Conservation (phyloP, 805 yeast species). For the Candida boleticola region DNA sequence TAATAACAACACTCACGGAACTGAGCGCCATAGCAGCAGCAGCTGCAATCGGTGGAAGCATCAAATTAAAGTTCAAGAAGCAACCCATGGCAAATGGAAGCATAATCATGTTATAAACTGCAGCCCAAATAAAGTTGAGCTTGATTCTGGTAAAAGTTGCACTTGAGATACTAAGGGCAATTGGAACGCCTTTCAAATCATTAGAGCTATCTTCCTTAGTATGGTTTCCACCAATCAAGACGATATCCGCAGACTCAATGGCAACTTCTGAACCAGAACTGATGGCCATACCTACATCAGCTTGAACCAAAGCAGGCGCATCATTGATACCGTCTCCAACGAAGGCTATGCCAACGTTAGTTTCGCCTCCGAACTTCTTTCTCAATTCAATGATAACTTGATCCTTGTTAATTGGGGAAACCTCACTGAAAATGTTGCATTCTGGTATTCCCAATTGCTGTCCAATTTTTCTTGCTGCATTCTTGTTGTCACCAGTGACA, state of each 20-base stretch:
- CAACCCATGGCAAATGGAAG: conserved; percentile 94
- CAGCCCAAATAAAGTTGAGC: conserved; percentile 84
- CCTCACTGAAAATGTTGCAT: conserved; percentile 67
- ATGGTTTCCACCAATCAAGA: conserved; percentile 51
- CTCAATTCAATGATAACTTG: conserved; percentile 60
- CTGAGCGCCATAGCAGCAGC: conserved; percentile 92
- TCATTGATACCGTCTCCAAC: conserved; percentile 98
- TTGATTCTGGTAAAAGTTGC: conserved; percentile 73
- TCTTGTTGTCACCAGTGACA: conserved; percentile 83
- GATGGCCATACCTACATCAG: conserved; percentile 88
- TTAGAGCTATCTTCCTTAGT: conserved; percentile 11
- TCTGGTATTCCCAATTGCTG: conserved; percentile 61
- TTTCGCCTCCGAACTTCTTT: conserved; percentile 31
- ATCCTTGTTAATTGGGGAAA: conserved; percentile 76
- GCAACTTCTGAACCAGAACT: conserved; percentile 95
- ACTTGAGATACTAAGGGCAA: conserved; percentile 66
- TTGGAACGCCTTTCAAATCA: conserved; percentile 49
- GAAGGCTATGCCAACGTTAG: conserved; percentile 61
- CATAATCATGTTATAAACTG: conserved; percentile 78
- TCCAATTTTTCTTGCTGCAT: conserved; percentile 66
- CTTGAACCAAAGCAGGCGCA: conserved; percentile 89
- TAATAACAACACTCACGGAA: conserved; percentile 82
- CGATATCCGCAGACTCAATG: conserved; percentile 93
- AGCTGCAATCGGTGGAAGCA: conserved; percentile 85
- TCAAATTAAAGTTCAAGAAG: conserved; percentile 71